These are phyloP conservation scores for Exophiala viscosa DNA, from an alignment of 2,329 filamentous ascomycete species.

Conservation along the genomic window DNA sequence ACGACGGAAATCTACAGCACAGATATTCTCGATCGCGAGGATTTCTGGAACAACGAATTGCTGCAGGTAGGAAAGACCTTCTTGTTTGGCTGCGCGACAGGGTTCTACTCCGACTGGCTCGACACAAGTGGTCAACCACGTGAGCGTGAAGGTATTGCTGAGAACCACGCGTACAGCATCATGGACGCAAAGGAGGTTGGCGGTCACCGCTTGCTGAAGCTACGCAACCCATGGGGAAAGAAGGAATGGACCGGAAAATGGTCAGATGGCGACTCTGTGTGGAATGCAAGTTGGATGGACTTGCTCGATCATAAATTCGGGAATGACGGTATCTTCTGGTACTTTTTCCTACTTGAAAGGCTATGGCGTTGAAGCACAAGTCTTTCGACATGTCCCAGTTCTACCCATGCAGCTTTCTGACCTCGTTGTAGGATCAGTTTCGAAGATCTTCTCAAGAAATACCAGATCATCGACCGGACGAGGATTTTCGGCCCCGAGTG, in stretches of 20 bases:
- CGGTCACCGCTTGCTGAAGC: conserved; percentile 57
- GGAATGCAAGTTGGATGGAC: conserved; percentile 74
- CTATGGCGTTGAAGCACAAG: too few relatives aligned
- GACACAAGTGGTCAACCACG: conserved; percentile 14
- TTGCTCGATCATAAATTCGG: conserved; percentile 71
- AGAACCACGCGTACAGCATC: conserved; percentile 56
- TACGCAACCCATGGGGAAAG: conserved; percentile 75
- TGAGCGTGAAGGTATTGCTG: conserved; percentile 36
- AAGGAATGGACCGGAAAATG: conserved; percentile 78
- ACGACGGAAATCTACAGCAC: conserved; percentile 45
- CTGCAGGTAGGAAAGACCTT: conserved; percentile 78
- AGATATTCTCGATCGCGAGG: conserved; percentile 61
- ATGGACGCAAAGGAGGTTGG: conserved; percentile 60
- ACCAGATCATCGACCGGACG: conserved; percentile 59
- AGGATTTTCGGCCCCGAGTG: conserved; percentile 59
- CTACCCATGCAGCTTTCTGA: too few relatives aligned
- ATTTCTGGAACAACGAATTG: conserved; percentile 79
- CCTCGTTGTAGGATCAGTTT: conserved; percentile 48
- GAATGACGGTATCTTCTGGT: conserved; percentile 65
- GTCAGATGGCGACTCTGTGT: conserved; percentile 79
- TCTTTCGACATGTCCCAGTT: too few relatives aligned
- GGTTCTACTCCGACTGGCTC: conserved; percentile 33
- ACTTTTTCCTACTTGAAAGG: too few relatives aligned
- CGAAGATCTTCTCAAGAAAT: conserved; percentile 55
- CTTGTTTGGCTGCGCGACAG: conserved; percentile 46